phyloP scores from a whole-genome alignment of 2,329 filamentous ascomycete species.

The Fusarium transvaalense region DNA sequence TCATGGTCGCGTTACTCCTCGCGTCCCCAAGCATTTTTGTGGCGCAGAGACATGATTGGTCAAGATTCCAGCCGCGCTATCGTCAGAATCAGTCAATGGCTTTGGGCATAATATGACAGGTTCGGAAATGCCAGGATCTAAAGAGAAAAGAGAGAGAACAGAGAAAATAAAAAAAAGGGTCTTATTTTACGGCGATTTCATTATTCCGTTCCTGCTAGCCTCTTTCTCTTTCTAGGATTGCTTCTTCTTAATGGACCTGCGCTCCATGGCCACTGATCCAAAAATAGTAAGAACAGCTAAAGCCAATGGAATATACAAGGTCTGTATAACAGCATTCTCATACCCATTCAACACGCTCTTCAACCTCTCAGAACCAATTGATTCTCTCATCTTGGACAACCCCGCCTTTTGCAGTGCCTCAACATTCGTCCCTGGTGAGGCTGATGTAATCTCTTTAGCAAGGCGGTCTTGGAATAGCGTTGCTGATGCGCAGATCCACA shows the following conservation, averaged over 20 bases:
- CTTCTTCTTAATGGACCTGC: conserved; percentile 44
- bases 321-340: conserved; percentile 43
- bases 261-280: conserved; percentile 42
- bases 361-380: conserved; percentile 24
- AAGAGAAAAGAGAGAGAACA: not conserved
- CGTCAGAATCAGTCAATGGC: not conserved
- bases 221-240: conserved; percentile 7
- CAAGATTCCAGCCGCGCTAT: not conserved
- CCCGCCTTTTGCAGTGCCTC: conserved; percentile 26
- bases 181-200: no score
- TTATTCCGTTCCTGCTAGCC: not conserved
- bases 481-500: conserved; percentile 46
- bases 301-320: conserved; percentile 40
- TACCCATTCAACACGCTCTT: conserved; percentile 36
- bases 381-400: conserved; percentile 31
- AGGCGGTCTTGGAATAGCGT: conserved; percentile 44
- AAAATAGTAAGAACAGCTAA: conserved; percentile 36
- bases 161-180: no score
- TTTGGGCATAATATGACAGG: not conserved
- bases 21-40: not conserved
- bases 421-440: conserved; percentile 23
- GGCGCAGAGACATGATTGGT: not conserved
- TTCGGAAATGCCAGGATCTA: not conserved
- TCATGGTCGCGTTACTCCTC: not conserved
- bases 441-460: conserved; percentile 25